A percentile compares a stretch with the other conserved stretches of the same genome.
Conservation (phyloP, 352 stramenopile species). For the Elongisporangium undulatum region DNA sequence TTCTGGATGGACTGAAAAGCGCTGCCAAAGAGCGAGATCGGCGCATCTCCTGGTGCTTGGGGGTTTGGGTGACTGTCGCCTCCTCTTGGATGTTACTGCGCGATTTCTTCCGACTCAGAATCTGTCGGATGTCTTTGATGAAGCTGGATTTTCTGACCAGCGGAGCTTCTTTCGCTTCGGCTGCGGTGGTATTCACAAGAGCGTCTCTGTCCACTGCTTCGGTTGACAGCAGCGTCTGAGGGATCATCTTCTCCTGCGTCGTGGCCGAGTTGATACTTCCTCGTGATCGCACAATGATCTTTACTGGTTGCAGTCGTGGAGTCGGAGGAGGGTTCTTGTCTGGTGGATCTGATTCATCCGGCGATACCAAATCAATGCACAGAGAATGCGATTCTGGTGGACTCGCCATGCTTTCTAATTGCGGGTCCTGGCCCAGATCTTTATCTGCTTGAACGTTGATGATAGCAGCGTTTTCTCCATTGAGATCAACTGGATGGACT, state of each 20-base stretch:
- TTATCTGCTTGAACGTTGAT: background rate
- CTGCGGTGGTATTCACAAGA: background rate
- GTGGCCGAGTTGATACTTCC: conserved; percentile 6
- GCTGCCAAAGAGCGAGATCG: background rate
- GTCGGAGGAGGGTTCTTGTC: background rate
- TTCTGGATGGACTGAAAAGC: background rate
- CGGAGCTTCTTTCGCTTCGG: background rate
- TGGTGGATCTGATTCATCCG: background rate
- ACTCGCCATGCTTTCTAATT: background rate
- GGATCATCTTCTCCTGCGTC: conserved; percentile 2
- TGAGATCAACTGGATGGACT: background rate
- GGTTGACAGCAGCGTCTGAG: conserved; percentile 4
- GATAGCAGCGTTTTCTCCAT: background rate
- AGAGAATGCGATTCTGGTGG: background rate
- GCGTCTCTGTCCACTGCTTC: background rate
- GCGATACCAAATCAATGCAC: background rate
- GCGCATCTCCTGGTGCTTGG: background rate
- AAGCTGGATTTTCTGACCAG: conserved; percentile 5
- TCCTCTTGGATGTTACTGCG: background rate
- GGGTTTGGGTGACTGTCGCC: background rate
- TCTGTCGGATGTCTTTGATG: conserved; percentile 11
- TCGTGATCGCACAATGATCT: conserved; percentile 5
- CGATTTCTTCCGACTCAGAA: conserved; percentile 9
- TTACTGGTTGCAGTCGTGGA: background rate
- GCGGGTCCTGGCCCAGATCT: background rate